Conservation (phyloP, 2,329 filamentous ascomycete genomes). For the Penicillium sp. region DNA sequence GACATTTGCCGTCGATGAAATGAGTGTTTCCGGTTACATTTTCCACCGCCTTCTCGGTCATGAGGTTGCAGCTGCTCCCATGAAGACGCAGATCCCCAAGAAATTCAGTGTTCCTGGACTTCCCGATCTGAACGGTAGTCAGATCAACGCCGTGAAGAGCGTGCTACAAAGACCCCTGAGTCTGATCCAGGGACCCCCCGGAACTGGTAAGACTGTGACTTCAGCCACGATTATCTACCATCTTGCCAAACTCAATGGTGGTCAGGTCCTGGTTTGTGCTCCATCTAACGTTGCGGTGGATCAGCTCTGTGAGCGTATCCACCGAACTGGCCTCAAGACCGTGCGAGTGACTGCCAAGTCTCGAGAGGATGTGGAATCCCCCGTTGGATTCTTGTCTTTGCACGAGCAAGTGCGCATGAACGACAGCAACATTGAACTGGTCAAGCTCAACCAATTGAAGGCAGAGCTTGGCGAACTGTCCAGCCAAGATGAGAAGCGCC, state of each 20-base stretch:
- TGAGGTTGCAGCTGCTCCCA: conserved; percentile 88
- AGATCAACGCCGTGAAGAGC: conserved; percentile 94
- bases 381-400: conserved; percentile 89
- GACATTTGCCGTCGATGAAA: conserved; percentile 95
- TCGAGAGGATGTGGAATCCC: conserved; percentile 97
- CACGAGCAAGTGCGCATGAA: conserved; percentile 98
- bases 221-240: conserved; percentile 99
- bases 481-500: conserved; percentile 96
- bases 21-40: conserved; percentile 98
- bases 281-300: conserved; percentile 98
- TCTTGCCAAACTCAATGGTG: conserved; percentile 89
- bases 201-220: conserved; percentile 97
- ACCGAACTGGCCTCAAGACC: conserved; percentile 90
- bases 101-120: conserved; percentile 95
- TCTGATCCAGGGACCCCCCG: conserved; percentile 93
- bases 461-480: conserved; percentile 86
- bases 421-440: conserved; percentile 89
- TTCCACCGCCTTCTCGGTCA: conserved; percentile 96
- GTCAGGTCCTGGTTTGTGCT: conserved; percentile 92
- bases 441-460: conserved; percentile 91
- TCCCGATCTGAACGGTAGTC: conserved; percentile 91
- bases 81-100: conserved; percentile 93
- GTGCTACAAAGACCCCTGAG: conserved; percentile 91
- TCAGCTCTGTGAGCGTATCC: conserved; percentile 95
- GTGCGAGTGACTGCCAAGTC: conserved; percentile 99